Conservation (phyloP, 495 filamentous ascomycete species). For the Penicillium riverlandense region DNA sequence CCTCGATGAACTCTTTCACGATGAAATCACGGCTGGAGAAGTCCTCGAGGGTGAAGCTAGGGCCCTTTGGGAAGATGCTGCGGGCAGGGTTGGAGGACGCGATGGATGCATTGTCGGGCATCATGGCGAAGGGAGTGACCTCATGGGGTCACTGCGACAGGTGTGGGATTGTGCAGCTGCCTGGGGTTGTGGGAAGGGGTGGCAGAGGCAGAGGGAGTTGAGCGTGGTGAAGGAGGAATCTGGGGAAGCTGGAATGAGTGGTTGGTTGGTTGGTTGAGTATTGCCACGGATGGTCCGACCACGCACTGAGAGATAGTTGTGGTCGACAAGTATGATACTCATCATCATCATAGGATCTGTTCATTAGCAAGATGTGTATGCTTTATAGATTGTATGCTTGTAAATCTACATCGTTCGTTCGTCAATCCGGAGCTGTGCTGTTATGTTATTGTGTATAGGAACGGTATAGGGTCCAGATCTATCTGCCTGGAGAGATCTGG, state of each 20-base stretch:
- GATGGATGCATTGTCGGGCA: constrained; percentile 37
- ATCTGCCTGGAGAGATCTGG: too few species aligned
- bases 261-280: constrained; percentile 1
- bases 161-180: background rate
- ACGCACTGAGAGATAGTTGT: background rate
- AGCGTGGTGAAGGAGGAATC: constrained; percentile 6
- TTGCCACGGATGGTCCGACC: constrained; percentile 1
- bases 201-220: background rate
- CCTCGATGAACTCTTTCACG: constrained; percentile 93
- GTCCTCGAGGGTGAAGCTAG: constrained; percentile 76
- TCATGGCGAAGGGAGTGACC: constrained; percentile 13
- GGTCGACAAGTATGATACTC: too few species aligned
- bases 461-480: too few species aligned
- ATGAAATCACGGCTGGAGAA: constrained; percentile 89
- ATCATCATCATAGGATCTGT: too few species aligned
- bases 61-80: constrained; percentile 68
- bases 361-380: too few species aligned
- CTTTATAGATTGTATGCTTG: background rate
- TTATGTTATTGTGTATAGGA: too few species aligned
- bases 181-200: too few species aligned
- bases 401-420: too few species aligned
- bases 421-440: too few species aligned
- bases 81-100: constrained; percentile 35
- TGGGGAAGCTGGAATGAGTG: constrained; percentile 15
- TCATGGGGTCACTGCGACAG: constrained; percentile 8